Base-by-base conservation (phyloP, 495 filamentous ascomycete species). In the Aspergillus incahuasiensis region DNA sequence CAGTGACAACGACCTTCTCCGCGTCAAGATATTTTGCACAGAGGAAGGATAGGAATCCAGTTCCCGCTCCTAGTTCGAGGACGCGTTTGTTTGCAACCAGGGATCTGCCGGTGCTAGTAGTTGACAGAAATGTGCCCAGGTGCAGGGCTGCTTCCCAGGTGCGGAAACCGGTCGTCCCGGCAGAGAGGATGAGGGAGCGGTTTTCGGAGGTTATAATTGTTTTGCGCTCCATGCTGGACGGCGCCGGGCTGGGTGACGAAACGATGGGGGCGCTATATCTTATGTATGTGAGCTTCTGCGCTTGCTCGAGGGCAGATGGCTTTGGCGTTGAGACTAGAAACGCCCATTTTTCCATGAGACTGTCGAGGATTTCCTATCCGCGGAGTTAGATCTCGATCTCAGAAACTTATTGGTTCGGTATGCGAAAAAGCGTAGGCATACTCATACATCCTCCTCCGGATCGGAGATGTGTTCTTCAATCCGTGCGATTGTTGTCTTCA, bases 131-230 rank as follows among this genome's bases (percentile, higher is more conserved):
- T 19, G 88, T 80, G 0, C 85, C 90, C 0, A 97, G 78, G 64
- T 91, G 87, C n/a, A 97, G 71, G 0, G 90, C 84, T 4, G 92
- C 92, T 72, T 96, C 92, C 92, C 92, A 97, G 5, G 92, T 97
- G 11, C 92, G 83, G 24, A 90, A 75, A 0, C 92, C 92, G 0
- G 92, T 97, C 2, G 89, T 95, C 4, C 89, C 90, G 6, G 78
- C 72, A 0, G 83, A 82, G 8, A 89, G 84, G 40, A 97, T 82
- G 1, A 96, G 67, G 24, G 79, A 78, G 4, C 86, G 83, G 11
- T 87, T 85, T 72, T 97, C 92, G 13, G 64, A 69, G 15, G 69
- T 76, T 28, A 66, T 67, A 3, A 76, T 62, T 40, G 69, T 69
- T 28, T 63, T 38, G 20, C 5, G 7, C 22, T 54, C 11, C 41